A percentile compares a stretch with the other conserved stretches of the same genome.
Conservation (phyloP, 345 rosid genomes). For the Bruguiera parviflora region DNA sequence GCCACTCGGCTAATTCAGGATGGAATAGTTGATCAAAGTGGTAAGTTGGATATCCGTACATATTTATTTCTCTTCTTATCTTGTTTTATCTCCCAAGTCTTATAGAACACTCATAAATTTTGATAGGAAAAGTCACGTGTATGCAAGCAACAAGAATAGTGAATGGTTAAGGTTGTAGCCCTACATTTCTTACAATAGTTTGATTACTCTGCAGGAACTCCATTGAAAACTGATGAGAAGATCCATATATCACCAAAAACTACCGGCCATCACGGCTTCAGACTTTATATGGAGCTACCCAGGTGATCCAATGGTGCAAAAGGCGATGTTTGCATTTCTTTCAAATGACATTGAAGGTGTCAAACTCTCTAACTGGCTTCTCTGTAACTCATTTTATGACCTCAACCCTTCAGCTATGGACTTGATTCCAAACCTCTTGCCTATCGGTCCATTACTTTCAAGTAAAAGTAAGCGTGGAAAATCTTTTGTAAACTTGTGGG, state of each 20-base stretch:
- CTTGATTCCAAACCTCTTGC: not conserved
- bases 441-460: slow-evolving; percentile 7
- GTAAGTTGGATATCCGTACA: not conserved
- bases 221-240: not conserved
- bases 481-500: not conserved
- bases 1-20: slow-evolving; percentile 1
- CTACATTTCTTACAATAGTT: too few species aligned
- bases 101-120: not conserved
- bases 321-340: not conserved
- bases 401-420: slow-evolving; percentile 12
- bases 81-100: not conserved
- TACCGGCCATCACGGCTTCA: not conserved
- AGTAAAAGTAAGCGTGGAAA: not conserved
- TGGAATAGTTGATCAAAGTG: slow-evolving; percentile 2
- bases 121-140: too few species aligned
- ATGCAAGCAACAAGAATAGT: too few species aligned
- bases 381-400: not conserved
- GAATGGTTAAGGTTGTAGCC: too few species aligned
- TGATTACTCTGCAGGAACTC: too few species aligned
- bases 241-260: not conserved
- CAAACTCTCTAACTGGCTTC: not conserved
- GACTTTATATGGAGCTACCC: not conserved
- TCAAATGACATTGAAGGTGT: not conserved
- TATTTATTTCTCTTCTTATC: not conserved
- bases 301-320: not conserved